Evolutionary conservation across 2,329 filamentous ascomycete species (phyloP).

Genomic region (Ascochyta clinopodiicola): DNA sequence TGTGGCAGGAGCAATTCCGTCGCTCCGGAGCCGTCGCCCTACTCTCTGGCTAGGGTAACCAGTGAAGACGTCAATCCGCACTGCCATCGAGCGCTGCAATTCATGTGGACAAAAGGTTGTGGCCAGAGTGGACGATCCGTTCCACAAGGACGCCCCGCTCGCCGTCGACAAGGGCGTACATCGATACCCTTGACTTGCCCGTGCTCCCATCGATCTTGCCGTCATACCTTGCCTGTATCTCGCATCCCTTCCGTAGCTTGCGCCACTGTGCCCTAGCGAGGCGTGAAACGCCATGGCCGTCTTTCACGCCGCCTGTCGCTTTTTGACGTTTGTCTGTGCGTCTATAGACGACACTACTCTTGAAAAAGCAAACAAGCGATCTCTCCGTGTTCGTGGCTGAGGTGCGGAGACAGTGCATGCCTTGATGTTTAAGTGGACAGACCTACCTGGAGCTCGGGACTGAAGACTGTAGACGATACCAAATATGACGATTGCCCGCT

Average conservation of each 20-base stretch:
- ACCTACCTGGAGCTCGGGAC: neutral
- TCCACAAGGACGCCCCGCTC: slow-evolving; percentile 45
- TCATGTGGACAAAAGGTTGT: slow-evolving; percentile 25
- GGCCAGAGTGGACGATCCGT: slow-evolving; percentile 39
- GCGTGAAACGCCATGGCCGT: slow-evolving; percentile 44
- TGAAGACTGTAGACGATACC: neutral
- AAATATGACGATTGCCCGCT: neutral
- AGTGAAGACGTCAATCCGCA: slow-evolving; percentile 20
- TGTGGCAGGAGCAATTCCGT: slow-evolving; percentile 28
- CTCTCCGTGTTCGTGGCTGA: slow-evolving; percentile 8
- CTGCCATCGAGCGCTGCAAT: slow-evolving; percentile 15
- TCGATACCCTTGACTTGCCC: slow-evolving; percentile 33
- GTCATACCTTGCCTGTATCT: slow-evolving; percentile 43
- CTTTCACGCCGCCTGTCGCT: slow-evolving; percentile 24
- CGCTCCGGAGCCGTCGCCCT: slow-evolving; percentile 30
- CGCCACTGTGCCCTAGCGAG: slow-evolving; percentile 38
- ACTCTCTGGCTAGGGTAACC: slow-evolving; percentile 28
- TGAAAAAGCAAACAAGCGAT: slow-evolving; percentile 4
- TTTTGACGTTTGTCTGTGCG: slow-evolving; percentile 17
- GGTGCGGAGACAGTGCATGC: neutral
- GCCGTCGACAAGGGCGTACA: slow-evolving; percentile 37
- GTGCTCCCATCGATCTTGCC: slow-evolving; percentile 46
- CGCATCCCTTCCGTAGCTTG: slow-evolving; percentile 46
- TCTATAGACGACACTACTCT: slow-evolving; percentile 9
- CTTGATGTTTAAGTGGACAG: neutral